Base-by-base conservation (phyloP, 352 stramenopile genomes). In the Pythium rishiriense region DNA sequence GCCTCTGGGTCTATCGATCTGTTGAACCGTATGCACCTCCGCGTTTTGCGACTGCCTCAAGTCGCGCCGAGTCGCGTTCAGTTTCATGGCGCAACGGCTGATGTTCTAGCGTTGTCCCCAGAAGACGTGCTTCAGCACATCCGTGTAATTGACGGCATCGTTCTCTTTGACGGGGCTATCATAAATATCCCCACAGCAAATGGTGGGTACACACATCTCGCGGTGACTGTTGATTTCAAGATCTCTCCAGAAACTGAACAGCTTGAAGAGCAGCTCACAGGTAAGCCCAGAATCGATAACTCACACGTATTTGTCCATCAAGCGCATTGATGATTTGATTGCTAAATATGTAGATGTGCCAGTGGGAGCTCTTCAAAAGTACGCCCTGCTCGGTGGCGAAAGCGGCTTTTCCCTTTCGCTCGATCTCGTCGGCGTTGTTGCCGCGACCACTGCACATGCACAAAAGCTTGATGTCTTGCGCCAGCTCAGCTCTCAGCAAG, bases 21-120 rank as follows among this genome's bases (percentile, higher is more conserved):
- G 1, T 65, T 43, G 0, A 29, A 21, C 12, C 60, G 60, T 2
- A 25, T 91, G 1, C 73, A 76, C 19, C 52, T 89, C 5, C 78
- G 82, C 24, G 77, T 91, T n/a, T 48, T 89, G 14, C 80, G 73
- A 21, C 59, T 88, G 17, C 82, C 82, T 3, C 72, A 82, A 26
- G 33, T 42, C 2, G 37, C 42, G 6, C 50, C 60, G 6, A 60
- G 42, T 4, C 51, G 42, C 17, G 24, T 67, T 46, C 60, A 54
- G 11, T 61, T 67, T 33, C 51, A 67, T 21, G 35, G 15, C 0
- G 19, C 35, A 17, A 14, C 39, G 0, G 28, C 42, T 7, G 31
- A 61, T 26, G 29, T 15, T 1, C 17, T 25, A 12, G 14, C 17
- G 3, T 3, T 67, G 0, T 50, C 41, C 0, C n/a, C 60, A 11